phyloP scores from a whole-genome alignment of 1,139 yeast genomes.

The Suhomyces terraborum region DNA sequence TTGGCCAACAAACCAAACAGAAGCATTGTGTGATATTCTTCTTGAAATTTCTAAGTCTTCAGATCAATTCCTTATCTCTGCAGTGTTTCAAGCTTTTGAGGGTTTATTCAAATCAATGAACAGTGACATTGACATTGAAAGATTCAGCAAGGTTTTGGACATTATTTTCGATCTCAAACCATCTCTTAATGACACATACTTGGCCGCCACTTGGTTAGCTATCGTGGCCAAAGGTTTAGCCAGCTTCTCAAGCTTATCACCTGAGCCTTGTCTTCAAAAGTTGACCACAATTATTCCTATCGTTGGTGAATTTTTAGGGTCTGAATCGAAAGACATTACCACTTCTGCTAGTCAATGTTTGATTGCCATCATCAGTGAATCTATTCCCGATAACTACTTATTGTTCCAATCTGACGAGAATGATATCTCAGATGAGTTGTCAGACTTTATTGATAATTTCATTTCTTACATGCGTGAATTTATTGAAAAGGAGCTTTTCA shows the following conservation, averaged over 20 bases:
- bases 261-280: slow-evolving; percentile 56
- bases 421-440: slow-evolving; percentile 45
- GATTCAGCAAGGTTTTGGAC: slow-evolving; percentile 63
- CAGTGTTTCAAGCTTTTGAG: slow-evolving; percentile 85
- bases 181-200: slow-evolving; percentile 73
- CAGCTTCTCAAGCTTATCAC: slow-evolving; percentile 63
- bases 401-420: slow-evolving; percentile 50
- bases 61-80: slow-evolving; percentile 78
- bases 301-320: slow-evolving; percentile 61
- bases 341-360: slow-evolving; percentile 84
- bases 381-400: slow-evolving; percentile 61
- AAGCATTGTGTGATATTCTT: slow-evolving; percentile 72
- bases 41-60: slow-evolving; percentile 77
- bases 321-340: slow-evolving; percentile 69
- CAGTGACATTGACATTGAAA: slow-evolving; percentile 61
- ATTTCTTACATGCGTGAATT: slow-evolving; percentile 51
- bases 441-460: slow-evolving; percentile 59
- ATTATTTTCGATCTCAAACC: slow-evolving; percentile 82
- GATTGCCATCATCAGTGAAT: slow-evolving; percentile 69
- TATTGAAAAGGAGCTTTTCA: slow-evolving; percentile 58
- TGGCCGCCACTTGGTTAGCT: slow-evolving; percentile 94
- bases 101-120: slow-evolving; percentile 78
- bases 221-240: slow-evolving; percentile 86
- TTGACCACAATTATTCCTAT: slow-evolving; percentile 59
- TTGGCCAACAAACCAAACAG: slow-evolving; percentile 77